Percentiles rank a stretch among this genome's conserved stretches.
Conservation (phyloP, 208 protist species). For the Acanthamoeba sp. region DNA sequence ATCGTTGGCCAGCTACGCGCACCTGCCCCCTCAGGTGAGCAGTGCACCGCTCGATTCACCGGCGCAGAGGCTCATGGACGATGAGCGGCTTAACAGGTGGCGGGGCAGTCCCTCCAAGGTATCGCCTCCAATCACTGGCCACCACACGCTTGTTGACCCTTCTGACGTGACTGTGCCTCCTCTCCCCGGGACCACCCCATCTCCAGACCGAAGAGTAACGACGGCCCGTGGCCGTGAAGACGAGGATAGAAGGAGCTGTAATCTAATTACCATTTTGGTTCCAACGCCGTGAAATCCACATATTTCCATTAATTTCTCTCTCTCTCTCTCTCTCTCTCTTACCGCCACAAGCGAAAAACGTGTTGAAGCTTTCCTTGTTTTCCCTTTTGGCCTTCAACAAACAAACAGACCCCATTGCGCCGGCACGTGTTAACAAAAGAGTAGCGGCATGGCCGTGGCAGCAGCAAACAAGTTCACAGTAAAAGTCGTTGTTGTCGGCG, state of each 20-base stretch:
- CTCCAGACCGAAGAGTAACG: constrained; percentile 9
- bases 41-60: neutral
- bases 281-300: too few species aligned
- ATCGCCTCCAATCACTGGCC: neutral
- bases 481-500: constrained; percentile 7
- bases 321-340: too few species aligned
- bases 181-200: neutral
- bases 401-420: too few species aligned
- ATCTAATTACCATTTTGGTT: too few species aligned
- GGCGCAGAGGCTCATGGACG: constrained; percentile 17
- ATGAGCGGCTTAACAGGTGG: constrained; percentile 9
- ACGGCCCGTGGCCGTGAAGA: too few species aligned
- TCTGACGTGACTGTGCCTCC: too few species aligned
- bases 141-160: neutral
- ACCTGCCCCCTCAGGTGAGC: neutral
- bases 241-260: too few species aligned
- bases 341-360: too few species aligned
- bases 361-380: too few species aligned
- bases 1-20: neutral
- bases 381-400: too few species aligned
- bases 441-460: neutral
- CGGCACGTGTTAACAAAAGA: neutral
- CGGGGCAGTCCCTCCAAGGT: constrained; percentile 13
- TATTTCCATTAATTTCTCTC: too few species aligned
- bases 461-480: neutral